Evolutionary conservation across 768 basidiomycete species (phyloP), one percentile per base, ranked within the genome.

Genomic region (Lentinula guzmanii): DNA sequence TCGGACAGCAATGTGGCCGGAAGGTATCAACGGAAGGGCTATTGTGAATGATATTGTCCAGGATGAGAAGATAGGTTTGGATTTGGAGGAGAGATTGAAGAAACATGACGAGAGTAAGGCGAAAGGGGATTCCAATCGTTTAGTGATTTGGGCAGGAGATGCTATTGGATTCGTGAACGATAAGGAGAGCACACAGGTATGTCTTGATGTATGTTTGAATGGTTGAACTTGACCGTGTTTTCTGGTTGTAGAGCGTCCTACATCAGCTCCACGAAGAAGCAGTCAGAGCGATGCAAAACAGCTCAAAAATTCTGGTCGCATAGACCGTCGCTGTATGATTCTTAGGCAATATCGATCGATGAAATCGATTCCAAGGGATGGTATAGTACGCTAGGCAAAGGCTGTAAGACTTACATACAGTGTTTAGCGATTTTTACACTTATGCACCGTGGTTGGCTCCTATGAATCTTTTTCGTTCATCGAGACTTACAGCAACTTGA

Each of bases 61-160:
- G 28, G 76, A 76, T 45, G 50, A 50, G 9, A 68, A 65, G 2
- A 70, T 63, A 2, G 79, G 77, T 0, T 61, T 76, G 28, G 61
- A 62, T 13, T 64, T 77, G n/a, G 74, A 75, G 18, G 72, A 71
- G 50, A 63, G 72, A 28, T 56, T 65, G 48, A 62, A 54, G 52
- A 68, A 58, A 45, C 71, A 67, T 39, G 70, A 72, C 16, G 69
- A 73, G 56, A 74, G 72, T 11, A 67, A 65, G 10, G 65, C 60
- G 55, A 66, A 66, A 3, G 70, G 71, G 2, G 76, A 79, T 10
- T 53, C 62, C 2, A 67, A 71, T 11, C 62, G 75, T 4, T 64
- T 75, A 15, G 65, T 79, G 2, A 67, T 76, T 6, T 82, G 80
- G 79, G 75, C 80, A 16, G 80, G 80, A 24, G 69, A 73, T 28